Evolutionary conservation across 2,329 filamentous ascomycete genomes (phyloP), one percentile per base, ranked within the genome.

Genomic region (Xylaria digitata): DNA sequence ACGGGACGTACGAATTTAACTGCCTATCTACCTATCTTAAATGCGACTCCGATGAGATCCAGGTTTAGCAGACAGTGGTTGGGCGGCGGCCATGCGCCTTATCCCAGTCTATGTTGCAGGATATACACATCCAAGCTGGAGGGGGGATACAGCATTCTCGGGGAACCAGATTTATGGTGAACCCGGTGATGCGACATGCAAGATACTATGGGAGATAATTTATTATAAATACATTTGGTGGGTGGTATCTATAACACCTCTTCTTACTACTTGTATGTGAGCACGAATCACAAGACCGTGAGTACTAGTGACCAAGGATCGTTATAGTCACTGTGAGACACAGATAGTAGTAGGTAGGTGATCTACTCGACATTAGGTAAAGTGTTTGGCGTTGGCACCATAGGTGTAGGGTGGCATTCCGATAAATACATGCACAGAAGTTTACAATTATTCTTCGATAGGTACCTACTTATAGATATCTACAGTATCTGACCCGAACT

Each of bases 231-330:
- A 15, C 19, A 43, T 46, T 45, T 43, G 50, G 43, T 50, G 45
- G 57, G 57, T 65, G 26, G 52, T 42, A 52, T 57, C 19, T 62
- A 21, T 48, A 52, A 21, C 37, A 50, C 57, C 37, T 50, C 42
- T 63, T 7, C 40, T n/a, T 40, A 46, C 40, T 48, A 5, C 40
- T n/a, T n/a, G n/a, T n/a, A n/a, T n/a, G 17, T 32, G 17, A 19
- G 21, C 32, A 32, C 43, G 34, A 34, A 30, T 43, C 53, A 53
- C 37, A 48, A 48, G 45, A 50, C 17, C 56, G 21, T 56, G 17
- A 6, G n/a, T n/a, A 37, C 34, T 43, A 32, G 42, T 50, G 52
- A 42, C 43, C 52, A 13, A 42, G 21, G 45, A 21, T 34, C 42
- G 23, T 56, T 43, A 17, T 32, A 30, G n/a, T 54, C 30, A 6